These are phyloP conservation scores for Ascochyta rabiei DNA, from an alignment of 2,329 filamentous ascomycete species.

Conservation along the genomic window DNA sequence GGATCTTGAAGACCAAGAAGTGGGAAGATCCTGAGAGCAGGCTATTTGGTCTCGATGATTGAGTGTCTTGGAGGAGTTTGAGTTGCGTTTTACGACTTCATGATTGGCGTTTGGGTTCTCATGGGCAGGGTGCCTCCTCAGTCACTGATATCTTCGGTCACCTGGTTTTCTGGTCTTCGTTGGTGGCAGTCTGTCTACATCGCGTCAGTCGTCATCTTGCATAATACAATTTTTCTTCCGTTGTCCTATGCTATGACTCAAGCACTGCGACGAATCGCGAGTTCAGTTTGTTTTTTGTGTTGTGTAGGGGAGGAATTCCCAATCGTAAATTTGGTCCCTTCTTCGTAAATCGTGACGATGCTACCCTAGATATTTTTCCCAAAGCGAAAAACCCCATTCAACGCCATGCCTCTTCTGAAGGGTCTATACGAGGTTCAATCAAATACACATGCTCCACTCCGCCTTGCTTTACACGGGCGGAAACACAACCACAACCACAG, in stretches of 20 bases:
- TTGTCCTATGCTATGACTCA: no score
- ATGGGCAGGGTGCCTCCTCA: not conserved
- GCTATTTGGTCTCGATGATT: constrained; percentile 10
- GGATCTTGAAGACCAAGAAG: constrained; percentile 56
- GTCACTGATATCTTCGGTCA: not conserved
- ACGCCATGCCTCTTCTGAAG: constrained; percentile 16
- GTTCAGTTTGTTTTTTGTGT: constrained; percentile 4
- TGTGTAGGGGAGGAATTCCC: constrained; percentile 46
- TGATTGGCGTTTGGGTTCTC: constrained; percentile 11
- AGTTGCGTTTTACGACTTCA: constrained; percentile 2
- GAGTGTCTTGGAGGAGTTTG: not conserved
- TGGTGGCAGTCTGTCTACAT: not conserved
- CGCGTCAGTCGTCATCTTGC: no score
- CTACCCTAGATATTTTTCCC: constrained; percentile 40
- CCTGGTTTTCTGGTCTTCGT: not conserved
- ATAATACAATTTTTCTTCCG: no score
- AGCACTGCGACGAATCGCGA: no score
- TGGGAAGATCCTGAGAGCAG: constrained; percentile 50
- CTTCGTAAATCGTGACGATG: constrained; percentile 41
- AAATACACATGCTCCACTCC: constrained; percentile 13
- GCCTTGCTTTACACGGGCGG: not conserved
- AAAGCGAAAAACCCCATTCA: constrained; percentile 6
- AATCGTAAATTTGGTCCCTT: constrained; percentile 43
- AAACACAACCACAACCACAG: not conserved
- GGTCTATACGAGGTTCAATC: constrained; percentile 14